Evolutionary conservation across 1,284 basidiomycete species (phyloP).

Genomic region (Cutaneotrichosporon mucoides): DNA sequence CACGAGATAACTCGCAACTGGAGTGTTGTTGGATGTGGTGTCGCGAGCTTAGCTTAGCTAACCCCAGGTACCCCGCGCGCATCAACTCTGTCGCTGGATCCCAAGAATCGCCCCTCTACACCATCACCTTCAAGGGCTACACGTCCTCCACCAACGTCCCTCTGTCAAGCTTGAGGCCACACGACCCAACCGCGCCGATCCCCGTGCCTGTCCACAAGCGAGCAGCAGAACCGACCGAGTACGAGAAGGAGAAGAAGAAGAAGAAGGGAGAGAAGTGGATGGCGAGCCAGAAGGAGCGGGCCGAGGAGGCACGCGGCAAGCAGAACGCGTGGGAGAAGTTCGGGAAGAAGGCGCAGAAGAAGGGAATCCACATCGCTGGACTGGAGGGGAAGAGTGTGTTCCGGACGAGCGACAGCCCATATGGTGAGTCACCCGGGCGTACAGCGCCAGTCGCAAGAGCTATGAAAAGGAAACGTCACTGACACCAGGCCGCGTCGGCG

Average conservation of each 20-base stretch:
- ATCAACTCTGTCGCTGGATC: conserved; percentile 85
- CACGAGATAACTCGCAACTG: too few relatives aligned
- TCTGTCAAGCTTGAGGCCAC: conserved; percentile 64
- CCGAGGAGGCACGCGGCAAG: conserved; percentile 82
- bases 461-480: conserved; percentile 9
- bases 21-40: too few relatives aligned
- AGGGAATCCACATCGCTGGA: conserved; percentile 77
- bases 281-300: conserved; percentile 76
- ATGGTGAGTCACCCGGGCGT: conserved; percentile 85
- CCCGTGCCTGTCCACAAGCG: conserved; percentile 59
- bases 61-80: conserved; percentile 73
- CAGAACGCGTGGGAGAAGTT: conserved; percentile 97
- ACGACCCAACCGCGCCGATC: conserved; percentile 42
- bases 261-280: conserved; percentile 95
- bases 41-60: neutral
- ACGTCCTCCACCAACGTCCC: conserved; percentile 88
- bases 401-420: conserved; percentile 89
- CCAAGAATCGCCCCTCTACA: conserved; percentile 78
- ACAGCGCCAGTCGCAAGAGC: conserved; percentile 20
- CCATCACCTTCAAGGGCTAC: conserved; percentile 92
- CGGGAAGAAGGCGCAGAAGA: conserved; percentile 92
- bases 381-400: conserved; percentile 88
- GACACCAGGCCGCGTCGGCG: conserved; percentile 63
- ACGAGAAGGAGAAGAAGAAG: conserved; percentile 83
- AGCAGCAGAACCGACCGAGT: conserved; percentile 70